These are phyloP conservation scores for Posidonia australis DNA, from an alignment of 106 monocot genomes.

Conservation along the genomic window DNA sequence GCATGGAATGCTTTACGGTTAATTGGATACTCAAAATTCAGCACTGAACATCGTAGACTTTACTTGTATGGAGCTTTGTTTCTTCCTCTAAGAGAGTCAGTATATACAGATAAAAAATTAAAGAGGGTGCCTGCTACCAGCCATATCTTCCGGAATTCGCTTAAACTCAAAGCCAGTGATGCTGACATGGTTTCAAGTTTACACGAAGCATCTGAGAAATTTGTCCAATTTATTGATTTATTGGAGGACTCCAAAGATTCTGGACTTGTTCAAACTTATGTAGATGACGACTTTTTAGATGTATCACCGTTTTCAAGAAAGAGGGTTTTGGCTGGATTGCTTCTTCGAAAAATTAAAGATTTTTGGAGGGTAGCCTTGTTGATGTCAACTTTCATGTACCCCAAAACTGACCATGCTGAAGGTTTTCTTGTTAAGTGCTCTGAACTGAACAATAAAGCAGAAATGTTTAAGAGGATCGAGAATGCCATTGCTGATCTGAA, in stretches of 20 bases:
- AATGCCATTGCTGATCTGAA: conserved; percentile 4
- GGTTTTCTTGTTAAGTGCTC: conserved; percentile 8
- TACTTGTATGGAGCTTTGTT: conserved; percentile 72
- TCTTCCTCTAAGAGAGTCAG: conserved; percentile 49
- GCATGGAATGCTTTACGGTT: conserved; percentile 59
- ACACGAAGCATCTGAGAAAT: conserved; percentile 52
- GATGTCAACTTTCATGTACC: conserved; percentile 50
- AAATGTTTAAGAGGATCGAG: conserved; percentile 30
- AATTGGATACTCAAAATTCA: conserved; percentile 37
- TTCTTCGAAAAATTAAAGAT: conserved; percentile 73
- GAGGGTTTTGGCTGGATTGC: conserved; percentile 76
- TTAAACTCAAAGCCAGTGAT: conserved; percentile 82
- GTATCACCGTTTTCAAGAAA: conserved; percentile 31
- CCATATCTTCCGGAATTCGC: conserved; percentile 62
- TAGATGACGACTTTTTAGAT: conserved; percentile 58
- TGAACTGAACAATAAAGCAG: conserved; percentile 30
- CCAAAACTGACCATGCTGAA: conserved; percentile 7
- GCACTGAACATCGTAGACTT: conserved; percentile 59
- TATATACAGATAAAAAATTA: conserved; percentile 53
- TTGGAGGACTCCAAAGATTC: conserved; percentile 28
- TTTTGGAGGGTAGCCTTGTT: conserved; percentile 80
- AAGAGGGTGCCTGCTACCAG: conserved; percentile 63
- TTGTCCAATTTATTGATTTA: conserved; percentile 40
- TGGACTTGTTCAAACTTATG: conserved; percentile 19
- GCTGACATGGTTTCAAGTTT: conserved; percentile 64